Conservation (phyloP, 371 early-diverging fungal species). For the Mortierella sp. region DNA sequence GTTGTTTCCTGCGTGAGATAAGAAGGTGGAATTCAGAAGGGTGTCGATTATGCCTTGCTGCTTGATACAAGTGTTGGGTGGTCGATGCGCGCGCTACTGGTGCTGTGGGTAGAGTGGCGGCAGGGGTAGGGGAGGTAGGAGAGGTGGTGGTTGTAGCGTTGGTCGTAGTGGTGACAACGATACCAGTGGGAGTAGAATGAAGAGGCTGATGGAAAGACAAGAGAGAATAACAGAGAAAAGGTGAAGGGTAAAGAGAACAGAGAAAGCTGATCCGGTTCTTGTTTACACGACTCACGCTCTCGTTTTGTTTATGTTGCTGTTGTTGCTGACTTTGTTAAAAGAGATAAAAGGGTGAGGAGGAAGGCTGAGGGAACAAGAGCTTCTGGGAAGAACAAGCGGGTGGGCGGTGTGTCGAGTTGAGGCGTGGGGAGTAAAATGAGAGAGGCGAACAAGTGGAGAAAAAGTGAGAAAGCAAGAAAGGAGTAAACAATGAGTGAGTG, state of each 20-base stretch:
- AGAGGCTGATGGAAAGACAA: no score
- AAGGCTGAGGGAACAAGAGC: background rate
- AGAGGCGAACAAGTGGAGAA: background rate
- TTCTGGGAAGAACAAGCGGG: background rate
- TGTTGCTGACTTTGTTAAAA: background rate
- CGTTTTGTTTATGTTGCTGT: background rate
- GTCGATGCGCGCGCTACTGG: constrained; percentile 1
- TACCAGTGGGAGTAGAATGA: background rate
- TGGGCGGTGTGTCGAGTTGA: background rate
- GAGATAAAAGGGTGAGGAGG: no score
- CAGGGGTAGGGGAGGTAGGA: background rate
- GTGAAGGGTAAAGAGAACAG: background rate
- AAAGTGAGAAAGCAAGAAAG: background rate
- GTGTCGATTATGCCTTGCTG: background rate
- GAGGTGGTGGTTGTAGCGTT: background rate
- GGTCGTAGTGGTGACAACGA: background rate
- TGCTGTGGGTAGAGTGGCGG: background rate
- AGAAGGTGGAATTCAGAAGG: background rate
- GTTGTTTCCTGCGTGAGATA: constrained; percentile 6
- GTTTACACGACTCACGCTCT: background rate
- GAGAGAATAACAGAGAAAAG: background rate
- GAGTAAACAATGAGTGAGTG: background rate
- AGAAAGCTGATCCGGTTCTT: background rate
- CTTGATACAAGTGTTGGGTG: background rate
- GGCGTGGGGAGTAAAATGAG: background rate